Conservation (phyloP, 176 grass and related monocot genomes). For the Ampelocalamus luodianensis region DNA sequence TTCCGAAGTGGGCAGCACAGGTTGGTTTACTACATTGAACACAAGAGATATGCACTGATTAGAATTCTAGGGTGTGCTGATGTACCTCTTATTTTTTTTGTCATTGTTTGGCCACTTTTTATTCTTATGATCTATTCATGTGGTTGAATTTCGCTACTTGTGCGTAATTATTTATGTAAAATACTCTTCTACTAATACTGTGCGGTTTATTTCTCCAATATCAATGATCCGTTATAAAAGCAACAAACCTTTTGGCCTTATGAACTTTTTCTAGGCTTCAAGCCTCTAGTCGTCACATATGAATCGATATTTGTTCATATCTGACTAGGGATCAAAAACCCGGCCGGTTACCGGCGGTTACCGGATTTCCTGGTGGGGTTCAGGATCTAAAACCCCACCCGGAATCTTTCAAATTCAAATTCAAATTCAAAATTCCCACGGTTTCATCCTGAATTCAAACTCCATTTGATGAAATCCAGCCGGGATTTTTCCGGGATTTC, state of each 20-base stretch:
- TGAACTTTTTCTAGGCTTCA: slow-evolving; percentile 8
- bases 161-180: neutral
- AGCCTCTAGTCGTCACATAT: slow-evolving; percentile 4
- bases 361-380: too few species aligned
- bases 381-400: too few species aligned
- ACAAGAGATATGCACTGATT: slow-evolving; percentile 26
- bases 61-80: slow-evolving; percentile 9
- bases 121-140: neutral
- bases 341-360: too few species aligned
- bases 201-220: neutral
- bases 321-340: too few species aligned
- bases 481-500: too few species aligned
- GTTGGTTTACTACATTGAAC: slow-evolving; percentile 48
- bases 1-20: slow-evolving; percentile 96
- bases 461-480: too few species aligned
- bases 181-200: neutral
- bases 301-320: neutral
- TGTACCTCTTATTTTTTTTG: neutral
- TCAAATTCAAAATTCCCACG: too few species aligned
- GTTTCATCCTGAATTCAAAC: too few species aligned
- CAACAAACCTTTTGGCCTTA: neutral
- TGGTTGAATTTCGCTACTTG: neutral
- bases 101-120: slow-evolving; percentile 8
- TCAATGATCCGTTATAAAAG: neutral
- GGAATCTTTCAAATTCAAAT: too few species aligned